Base-by-base conservation (phyloP, 1,139 yeast species). In the Hansenula sp. region DNA sequence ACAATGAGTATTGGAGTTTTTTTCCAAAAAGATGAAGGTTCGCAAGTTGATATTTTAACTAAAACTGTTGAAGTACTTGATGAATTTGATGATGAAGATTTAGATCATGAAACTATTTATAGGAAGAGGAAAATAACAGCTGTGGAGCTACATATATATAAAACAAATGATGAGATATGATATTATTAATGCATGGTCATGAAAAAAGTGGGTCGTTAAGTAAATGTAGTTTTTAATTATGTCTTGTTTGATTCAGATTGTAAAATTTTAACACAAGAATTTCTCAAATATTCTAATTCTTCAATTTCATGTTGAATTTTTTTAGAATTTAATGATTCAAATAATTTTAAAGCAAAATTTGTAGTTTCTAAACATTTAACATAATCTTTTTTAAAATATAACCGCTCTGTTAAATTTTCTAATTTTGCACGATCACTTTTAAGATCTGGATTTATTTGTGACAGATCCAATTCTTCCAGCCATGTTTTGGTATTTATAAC, bases 61-160 rank as follows among this genome's bases (percentile, higher is more conserved):
- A 80, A 73, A 22, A 74, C 78, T 12, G 69, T 79, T 0, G 75
- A 75, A 39, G 87, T 82, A 1, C 55, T 83, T 27, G 92, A 83
- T 57, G 88, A 82, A 55, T 71, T 79, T 26, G 55, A 51, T 14
- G 64, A 51, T 9, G 61, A 57, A 5, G 60, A 59, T 18, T 62
- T 57, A 4, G 61, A 58, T 16, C 51, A 50, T 11, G 61, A 57
- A 7, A 61, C 67, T 5, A 55, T 64, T 7, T 68, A 72, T 44
- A 62, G 69, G 46, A 75, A 74, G 52, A 61, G 90, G 34, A 66
- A 64, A 48, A 76, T 79, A 2, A 78, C 87, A 46, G 79, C 71
- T 28, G 68, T 83, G 13, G 87, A 82, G 56, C 55, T 75, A 14
- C 69, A 70, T 44, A 68, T 82, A 13, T 71, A 70, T 64, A 53